phyloP scores from a whole-genome alignment of 495 filamentous ascomycete genomes.

The Neurospora sp. region DNA sequence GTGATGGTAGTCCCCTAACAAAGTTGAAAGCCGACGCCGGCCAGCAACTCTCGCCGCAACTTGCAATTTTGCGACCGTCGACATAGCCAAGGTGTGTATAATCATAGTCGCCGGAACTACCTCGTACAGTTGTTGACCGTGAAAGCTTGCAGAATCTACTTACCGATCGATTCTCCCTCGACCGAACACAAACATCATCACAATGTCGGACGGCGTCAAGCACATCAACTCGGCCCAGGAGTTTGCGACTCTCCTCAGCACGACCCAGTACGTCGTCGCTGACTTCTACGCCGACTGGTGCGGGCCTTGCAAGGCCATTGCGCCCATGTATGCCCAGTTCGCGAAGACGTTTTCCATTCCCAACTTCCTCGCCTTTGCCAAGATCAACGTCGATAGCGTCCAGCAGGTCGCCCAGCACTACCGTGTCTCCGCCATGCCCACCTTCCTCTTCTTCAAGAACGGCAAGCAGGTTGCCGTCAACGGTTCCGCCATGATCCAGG shows the following conservation, averaged over 20 bases:
- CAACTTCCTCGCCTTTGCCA: constrained; percentile 44
- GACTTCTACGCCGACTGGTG: constrained; percentile 60
- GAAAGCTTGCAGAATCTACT: neutral
- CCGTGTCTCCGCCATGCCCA: constrained; percentile 58
- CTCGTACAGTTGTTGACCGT: neutral
- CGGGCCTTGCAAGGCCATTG: constrained; percentile 56
- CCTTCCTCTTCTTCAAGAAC: constrained; percentile 82
- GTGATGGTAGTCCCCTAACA: neutral
- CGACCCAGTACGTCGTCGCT: constrained; percentile 35
- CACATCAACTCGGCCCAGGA: constrained; percentile 29
- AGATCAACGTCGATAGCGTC: constrained; percentile 49
- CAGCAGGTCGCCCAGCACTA: constrained; percentile 40
- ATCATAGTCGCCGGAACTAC: neutral
- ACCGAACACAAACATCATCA: neutral
- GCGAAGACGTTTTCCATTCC: constrained; percentile 38
- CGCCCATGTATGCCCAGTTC: constrained; percentile 46
- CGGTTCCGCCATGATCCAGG: constrained; percentile 32
- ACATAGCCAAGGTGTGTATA: neutral
- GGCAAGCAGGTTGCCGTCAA: constrained; percentile 59
- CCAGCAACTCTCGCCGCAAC: neutral
- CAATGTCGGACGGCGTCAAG: constrained; percentile 19
- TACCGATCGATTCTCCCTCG: neutral
- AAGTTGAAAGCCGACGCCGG: neutral
- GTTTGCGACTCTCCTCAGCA: constrained; percentile 29
- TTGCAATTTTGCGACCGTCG: neutral